Base-by-base conservation (phyloP, 345 rosid genomes). In the Laguncularia racemosa region DNA sequence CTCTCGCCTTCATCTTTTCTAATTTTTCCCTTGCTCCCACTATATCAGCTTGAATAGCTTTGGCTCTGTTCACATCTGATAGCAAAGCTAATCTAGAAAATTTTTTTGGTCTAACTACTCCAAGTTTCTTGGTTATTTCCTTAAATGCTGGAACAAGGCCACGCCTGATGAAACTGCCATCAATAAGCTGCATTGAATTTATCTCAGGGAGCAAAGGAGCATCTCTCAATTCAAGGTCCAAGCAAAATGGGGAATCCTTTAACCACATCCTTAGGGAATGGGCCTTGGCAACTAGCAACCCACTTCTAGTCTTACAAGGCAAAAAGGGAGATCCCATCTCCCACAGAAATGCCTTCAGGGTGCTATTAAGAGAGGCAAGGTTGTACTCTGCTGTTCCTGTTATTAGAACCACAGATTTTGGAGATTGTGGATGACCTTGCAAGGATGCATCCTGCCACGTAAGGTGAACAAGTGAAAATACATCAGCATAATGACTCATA, bases 271-370 rank as follows among this genome's bases (percentile, higher is more conserved):
- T 78, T 38, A 92, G 88, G 55, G 98, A 86, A 65, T 89, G 95
- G 20, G 88, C 93, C 82, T 92, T 92, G 10, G 95, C 98, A 12
- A 89, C 76, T 38, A 89, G 86, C 57, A 89, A 84, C 52, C 96
- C 95, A 0, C 82, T 89, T 58, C 95, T 73, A 43, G 89, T 80
- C 73, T 71, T 84, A 68, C 95, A 84, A 1, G 95, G 98, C 60
- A 86, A 83, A 72, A 89, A 92, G 13, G 98, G 98, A 13, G 98
- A 89, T 3, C 89, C 93, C 98, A 92, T 92, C 76, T 92, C 98
- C 96, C 93, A 92, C 50, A 92, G 93, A 73, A 79, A 92, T 0
- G 84, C 91, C 75, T 88, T 92, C 59, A 92, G 55, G 16, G 98
- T 92, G 71, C 81, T 81, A 43, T 84, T 74, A 16, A 92, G 86